These are phyloP conservation scores for Fusarium bactridioides DNA, from an alignment of 2,329 filamentous ascomycete species.

Conservation along the genomic window DNA sequence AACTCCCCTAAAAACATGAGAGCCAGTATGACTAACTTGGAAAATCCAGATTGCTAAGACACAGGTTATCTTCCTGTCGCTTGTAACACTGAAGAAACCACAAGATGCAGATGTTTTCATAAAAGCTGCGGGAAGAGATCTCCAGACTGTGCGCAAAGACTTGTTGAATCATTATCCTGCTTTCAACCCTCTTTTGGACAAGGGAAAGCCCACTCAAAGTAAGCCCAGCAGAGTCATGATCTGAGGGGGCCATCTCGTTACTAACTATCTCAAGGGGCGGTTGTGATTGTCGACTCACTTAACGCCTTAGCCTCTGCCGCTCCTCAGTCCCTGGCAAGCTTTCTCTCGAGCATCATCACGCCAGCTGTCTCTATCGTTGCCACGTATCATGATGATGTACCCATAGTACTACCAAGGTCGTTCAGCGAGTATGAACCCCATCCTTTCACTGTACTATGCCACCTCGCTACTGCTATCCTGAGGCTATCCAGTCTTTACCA, in stretches of 20 bases:
- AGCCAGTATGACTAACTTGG: background rate
- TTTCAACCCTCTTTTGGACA: slow-evolving; percentile 48
- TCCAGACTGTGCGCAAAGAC: slow-evolving; percentile 65
- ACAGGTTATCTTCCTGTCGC: slow-evolving; percentile 79
- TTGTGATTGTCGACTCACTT: slow-evolving; percentile 83
- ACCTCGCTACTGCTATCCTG: slow-evolving; percentile 89
- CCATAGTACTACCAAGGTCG: slow-evolving; percentile 57
- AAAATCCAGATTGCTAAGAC: slow-evolving; percentile 64
- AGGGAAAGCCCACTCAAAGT: slow-evolving; percentile 54
- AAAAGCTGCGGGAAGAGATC: slow-evolving; percentile 65
- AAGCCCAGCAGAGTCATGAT: slow-evolving; percentile 36
- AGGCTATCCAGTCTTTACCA: slow-evolving; percentile 77
- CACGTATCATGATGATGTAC: slow-evolving; percentile 84
- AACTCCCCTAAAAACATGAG: background rate
- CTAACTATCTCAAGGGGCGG: slow-evolving; percentile 60
- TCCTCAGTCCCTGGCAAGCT: slow-evolving; percentile 67
- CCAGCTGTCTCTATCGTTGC: slow-evolving; percentile 77
- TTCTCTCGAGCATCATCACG: slow-evolving; percentile 73
- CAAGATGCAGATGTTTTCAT: slow-evolving; percentile 73
- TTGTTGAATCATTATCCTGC: slow-evolving; percentile 61
- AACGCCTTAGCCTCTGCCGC: slow-evolving; percentile 67
- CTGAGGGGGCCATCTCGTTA: background rate
- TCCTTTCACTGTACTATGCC: slow-evolving; percentile 76
- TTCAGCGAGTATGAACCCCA: slow-evolving; percentile 68
- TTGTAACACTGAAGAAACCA: slow-evolving; percentile 74